Percentiles rank a stretch among this genome's conserved stretches.
Conservation (phyloP, 805 yeast species). For the Pichia nanzhaoensis region DNA sequence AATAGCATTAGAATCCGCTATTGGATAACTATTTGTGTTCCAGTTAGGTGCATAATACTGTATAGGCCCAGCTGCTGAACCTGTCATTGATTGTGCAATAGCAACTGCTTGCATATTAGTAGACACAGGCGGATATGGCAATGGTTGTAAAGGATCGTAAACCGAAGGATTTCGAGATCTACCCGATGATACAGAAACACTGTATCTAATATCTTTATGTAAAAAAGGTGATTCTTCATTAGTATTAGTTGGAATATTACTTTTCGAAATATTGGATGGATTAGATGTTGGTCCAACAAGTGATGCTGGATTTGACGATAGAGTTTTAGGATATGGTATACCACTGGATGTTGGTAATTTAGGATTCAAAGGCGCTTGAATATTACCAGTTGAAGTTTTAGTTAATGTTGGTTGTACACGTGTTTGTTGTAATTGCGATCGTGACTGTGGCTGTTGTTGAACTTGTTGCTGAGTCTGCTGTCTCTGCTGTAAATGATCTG, state of each 20-base stretch:
- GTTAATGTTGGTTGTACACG: background rate
- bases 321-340: background rate
- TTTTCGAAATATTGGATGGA: conserved; percentile 12
- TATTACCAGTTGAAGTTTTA: too few species aligned
- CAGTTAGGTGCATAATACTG: background rate
- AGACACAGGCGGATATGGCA: conserved; percentile 10
- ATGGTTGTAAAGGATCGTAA: conserved; percentile 30
- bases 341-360: background rate
- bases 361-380: too few species aligned
- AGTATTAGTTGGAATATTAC: background rate
- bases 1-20: conserved; percentile 3
- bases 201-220: conserved; percentile 29
- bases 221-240: conserved; percentile 20
- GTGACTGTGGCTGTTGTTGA: conserved; percentile 10
- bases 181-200: conserved; percentile 18
- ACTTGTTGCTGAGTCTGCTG: conserved; percentile 6
- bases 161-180: conserved; percentile 36
- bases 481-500: conserved; percentile 7
- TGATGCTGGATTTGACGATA: background rate
- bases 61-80: background rate
- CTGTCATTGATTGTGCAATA: background rate
- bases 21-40: background rate
- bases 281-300: conserved; percentile 6
- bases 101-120: background rate
- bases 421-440: conserved; percentile 11